Evolutionary conservation across 352 stramenopile genomes (phyloP), one percentile per base, ranked within the genome.

Genomic region (Phytophthora pseudosyringae): DNA sequence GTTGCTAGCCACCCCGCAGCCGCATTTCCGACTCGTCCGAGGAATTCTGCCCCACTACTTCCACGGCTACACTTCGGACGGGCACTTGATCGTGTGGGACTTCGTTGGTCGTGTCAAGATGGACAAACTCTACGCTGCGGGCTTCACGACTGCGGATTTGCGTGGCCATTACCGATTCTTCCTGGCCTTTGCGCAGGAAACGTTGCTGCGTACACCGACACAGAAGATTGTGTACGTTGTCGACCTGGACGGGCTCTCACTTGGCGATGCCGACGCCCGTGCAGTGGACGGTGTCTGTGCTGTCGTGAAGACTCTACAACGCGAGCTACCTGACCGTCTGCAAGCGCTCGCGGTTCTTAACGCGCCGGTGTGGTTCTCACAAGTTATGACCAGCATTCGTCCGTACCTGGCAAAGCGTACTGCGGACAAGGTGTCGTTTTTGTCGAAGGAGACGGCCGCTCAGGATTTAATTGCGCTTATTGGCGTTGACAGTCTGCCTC

Each of bases 21-120:
- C 86, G 21, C 86, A 94, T 63, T 94, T 88, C 50, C 81, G 81
- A 18, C 78, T 78, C 46, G 89, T 94, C 31, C 83, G 83, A 21
- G 73, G 62, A 44, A 86, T 94, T 46, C 36, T 94, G 16, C 86
- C 86, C 5, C 86, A 94, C 36, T 91, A 86, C 28, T 92, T 84
- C 26, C 86, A 94, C 41, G 86, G 86, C 26, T 94, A 89, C 64
- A 90, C 81, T 3, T 75, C 77, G 1, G 67, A 84, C 12, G 86
- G 86, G 7, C 64, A 92, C 55, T 77, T 90, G 8, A 69, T 94
- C 10, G 75, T 91, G 33, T 94, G 83, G 83, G 86, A 94, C 36
- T 91, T 92, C 29, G 39, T 94, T 12, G 86, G 86, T 2, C 80
- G 88, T 44, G 83, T 92, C 62, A 91, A 94, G 48, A 85, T 90